Evolutionary conservation across 371 early-diverging fungal genomes (phyloP).

Genomic region (Mucor sp.): DNA sequence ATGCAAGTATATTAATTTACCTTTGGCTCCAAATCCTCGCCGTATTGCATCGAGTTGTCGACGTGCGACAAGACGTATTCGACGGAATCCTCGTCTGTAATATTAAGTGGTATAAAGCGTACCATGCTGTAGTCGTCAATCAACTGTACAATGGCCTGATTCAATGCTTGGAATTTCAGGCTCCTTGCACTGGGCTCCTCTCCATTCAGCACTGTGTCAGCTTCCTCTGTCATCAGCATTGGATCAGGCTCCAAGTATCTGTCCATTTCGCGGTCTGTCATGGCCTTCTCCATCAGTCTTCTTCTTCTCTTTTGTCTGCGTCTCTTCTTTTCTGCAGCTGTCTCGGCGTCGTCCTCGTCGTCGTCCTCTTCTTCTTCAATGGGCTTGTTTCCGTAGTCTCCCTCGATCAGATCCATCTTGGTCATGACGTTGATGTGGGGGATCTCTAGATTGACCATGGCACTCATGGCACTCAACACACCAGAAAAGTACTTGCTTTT

Average conservation of each 20-base stretch:
- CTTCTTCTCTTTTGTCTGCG: constrained; percentile 35
- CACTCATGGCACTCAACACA: constrained; percentile 88
- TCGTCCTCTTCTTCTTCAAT: constrained; percentile 32
- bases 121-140: constrained; percentile 98
- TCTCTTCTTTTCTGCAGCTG: constrained; percentile 30
- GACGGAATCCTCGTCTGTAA: constrained; percentile 93
- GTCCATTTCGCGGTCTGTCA: constrained; percentile 50
- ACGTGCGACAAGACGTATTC: constrained; percentile 83
- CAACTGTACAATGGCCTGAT: constrained; percentile 87
- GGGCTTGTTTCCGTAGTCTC: constrained; percentile 42
- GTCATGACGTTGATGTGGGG: constrained; percentile 97
- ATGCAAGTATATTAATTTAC: constrained; percentile 41
- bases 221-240: constrained; percentile 79
- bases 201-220: constrained; percentile 48
- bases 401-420: constrained; percentile 93
- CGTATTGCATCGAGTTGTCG: constrained; percentile 96
- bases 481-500: constrained; percentile 95
- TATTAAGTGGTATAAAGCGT: constrained; percentile 91
- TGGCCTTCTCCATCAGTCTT: constrained; percentile 38
- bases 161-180: constrained; percentile 80
- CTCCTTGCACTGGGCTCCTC: constrained; percentile 51
- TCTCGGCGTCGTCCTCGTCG: constrained; percentile 25
- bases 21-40: constrained; percentile 95
- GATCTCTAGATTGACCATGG: constrained; percentile 96
- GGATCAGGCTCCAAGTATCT: constrained; percentile 91